Percentiles rank a stretch among this genome's conserved stretches.
These are phyloP conservation scores for Solidago caesia DNA, from an alignment of 129 eudicot genomes.

Conservation along the genomic window DNA sequence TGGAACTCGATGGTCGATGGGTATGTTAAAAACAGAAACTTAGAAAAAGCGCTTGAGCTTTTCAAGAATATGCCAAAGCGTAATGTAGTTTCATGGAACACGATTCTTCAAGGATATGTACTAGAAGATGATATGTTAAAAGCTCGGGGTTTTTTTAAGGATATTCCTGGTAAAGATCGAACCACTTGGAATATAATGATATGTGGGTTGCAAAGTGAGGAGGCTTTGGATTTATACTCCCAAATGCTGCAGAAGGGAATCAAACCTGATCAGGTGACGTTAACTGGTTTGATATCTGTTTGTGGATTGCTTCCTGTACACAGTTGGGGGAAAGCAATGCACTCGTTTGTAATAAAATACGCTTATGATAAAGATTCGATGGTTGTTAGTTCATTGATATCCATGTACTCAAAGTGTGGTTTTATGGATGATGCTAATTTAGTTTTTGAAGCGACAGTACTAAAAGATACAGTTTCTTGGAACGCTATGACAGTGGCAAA, in stretches of 20 bases:
- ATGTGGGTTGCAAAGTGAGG: constrained; percentile 51
- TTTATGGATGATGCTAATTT: constrained; percentile 43
- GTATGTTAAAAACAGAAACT: constrained; percentile 34
- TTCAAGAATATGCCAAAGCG: constrained; percentile 57
- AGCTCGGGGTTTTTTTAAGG: constrained; percentile 42
- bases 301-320: constrained; percentile 56
- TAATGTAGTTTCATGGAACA: constrained; percentile 63
- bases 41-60: constrained; percentile 49
- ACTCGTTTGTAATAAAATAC: constrained; percentile 41
- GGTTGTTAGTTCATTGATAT: constrained; percentile 58
- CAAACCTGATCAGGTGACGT: constrained; percentile 60
- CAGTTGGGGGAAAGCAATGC: constrained; percentile 57
- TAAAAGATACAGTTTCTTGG: constrained; percentile 28
- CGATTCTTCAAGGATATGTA: constrained; percentile 55
- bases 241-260: constrained; percentile 55
- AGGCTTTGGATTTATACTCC: constrained; percentile 42
- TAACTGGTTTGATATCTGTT: constrained; percentile 43
- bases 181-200: constrained; percentile 73
- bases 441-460: constrained; percentile 35
- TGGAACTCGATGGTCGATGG: constrained; percentile 79
- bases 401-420: constrained; percentile 85
- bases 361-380: constrained; percentile 38
- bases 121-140: constrained; percentile 41
- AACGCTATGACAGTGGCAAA: constrained; percentile 65
- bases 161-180: constrained; percentile 48